Evolutionary conservation across 2,329 filamentous ascomycete genomes (phyloP), one percentile per base, ranked within the genome.

Genomic region (Seiridium unicorne): DNA sequence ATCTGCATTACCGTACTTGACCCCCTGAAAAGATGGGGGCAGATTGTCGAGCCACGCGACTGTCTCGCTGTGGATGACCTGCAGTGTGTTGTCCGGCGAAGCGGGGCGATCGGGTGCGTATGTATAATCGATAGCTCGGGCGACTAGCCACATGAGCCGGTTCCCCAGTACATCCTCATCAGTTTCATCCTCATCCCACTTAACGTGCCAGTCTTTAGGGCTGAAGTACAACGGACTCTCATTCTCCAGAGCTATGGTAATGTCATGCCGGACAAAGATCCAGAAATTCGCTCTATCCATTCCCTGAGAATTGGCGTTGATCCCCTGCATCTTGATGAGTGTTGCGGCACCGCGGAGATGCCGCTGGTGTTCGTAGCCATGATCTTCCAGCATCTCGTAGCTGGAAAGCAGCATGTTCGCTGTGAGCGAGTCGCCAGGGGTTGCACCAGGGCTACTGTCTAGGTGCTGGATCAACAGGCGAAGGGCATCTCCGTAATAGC

Each of bases 281-380:
- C 46, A 58, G 42, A 61, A 61, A 48, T 61, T 61, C 11, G 59
- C 59, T n/a, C 46, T 10, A 47, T 61, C 59, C 40, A 61, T 58
- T 10, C 59, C 55, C 5, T 10, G 3, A 10, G 46, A 53, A 11
- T 8, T 18, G 11, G 59, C 59, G 35, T 38, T 34, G 18, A 61
- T 51, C n/a, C 55, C 55, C 6, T 47, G 36, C 4, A 8, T 54
- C 13, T 11, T 48, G 4, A 61, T 61, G 32, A 61, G 55, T 5
- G 18, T 34, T 36, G 44, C 35, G 36, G 59, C 55, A 26, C 59
- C 59, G 13, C 47, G 11, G 34, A 54, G 44, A 49, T 61, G 59
- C 5, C 46, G 55, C 26, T 55, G 55, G 48, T 61, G 59, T 40
- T 53, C 46, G 38, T 31, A 36, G 34, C 31, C 48, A 7, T 46